A percentile compares a stretch with the other conserved stretches of the same genome.
phyloP scores from a whole-genome alignment of 768 basidiomycete species.

The Saitozyma sp. region DNA sequence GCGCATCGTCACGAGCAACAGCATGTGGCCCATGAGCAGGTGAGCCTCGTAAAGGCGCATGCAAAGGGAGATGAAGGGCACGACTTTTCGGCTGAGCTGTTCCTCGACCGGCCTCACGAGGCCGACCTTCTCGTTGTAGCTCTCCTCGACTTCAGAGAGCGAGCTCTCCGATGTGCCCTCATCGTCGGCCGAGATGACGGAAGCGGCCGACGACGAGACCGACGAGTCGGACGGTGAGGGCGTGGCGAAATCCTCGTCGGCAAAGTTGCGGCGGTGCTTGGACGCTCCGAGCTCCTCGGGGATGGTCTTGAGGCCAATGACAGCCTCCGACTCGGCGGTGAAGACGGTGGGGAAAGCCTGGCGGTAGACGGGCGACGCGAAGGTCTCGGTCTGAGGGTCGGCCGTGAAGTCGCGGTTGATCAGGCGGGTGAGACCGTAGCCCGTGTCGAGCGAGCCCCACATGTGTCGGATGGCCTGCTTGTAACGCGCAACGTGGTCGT shows the following conservation, averaged over 20 bases:
- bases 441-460: slow-evolving; percentile 38
- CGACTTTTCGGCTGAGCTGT: neutral
- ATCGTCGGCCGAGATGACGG: slow-evolving; percentile 16
- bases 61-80: slow-evolving; percentile 24
- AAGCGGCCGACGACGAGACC: slow-evolving; percentile 8
- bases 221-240: slow-evolving; percentile 14
- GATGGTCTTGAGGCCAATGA: slow-evolving; percentile 19
- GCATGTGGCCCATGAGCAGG: slow-evolving; percentile 41
- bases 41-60: slow-evolving; percentile 44
- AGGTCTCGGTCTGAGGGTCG: slow-evolving; percentile 16
- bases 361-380: slow-evolving; percentile 11
- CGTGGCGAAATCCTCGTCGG: slow-evolving; percentile 23
- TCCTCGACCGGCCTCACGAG: slow-evolving; percentile 10
- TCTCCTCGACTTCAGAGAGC: slow-evolving; percentile 15
- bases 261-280: slow-evolving; percentile 20
- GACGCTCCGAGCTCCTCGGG: slow-evolving; percentile 23
- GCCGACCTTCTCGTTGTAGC: slow-evolving; percentile 12
- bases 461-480: slow-evolving; percentile 46
- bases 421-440: slow-evolving; percentile 33
- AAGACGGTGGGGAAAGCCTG: slow-evolving; percentile 19
- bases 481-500: slow-evolving; percentile 43
- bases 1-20: slow-evolving; percentile 18
- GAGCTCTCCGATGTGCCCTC: slow-evolving; percentile 13
- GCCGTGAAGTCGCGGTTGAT: slow-evolving; percentile 29
- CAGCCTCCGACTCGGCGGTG: slow-evolving; percentile 15